A percentile compares a stretch with the other conserved stretches of the same genome.
phyloP scores from a whole-genome alignment of 192 early-diverging fungal genomes.

The Chytriomyces sp. region DNA sequence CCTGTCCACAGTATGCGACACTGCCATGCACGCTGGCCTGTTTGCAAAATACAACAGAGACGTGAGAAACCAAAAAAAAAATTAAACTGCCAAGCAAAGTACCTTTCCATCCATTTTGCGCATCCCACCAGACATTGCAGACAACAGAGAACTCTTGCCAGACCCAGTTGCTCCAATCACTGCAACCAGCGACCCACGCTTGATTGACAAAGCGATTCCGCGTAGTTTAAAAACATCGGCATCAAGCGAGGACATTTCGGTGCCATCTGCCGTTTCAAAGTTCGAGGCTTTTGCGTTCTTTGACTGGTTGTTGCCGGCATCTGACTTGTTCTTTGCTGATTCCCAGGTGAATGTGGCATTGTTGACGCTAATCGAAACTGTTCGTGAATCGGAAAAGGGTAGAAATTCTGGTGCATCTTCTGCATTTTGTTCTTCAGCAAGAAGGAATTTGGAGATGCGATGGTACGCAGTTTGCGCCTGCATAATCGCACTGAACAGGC shows the following conservation, averaged over 20 bases:
- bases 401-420: slow-evolving; percentile 1
- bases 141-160: slow-evolving; percentile 49
- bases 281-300: too few species aligned
- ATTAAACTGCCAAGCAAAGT: neutral
- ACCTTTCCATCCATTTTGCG: slow-evolving; percentile 26
- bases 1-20: slow-evolving; percentile 39
- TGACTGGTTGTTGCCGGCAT: neutral
- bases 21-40: slow-evolving; percentile 31
- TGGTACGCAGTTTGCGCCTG: slow-evolving; percentile 28
- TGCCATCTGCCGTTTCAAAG: neutral
- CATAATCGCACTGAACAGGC: slow-evolving; percentile 9
- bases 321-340: neutral
- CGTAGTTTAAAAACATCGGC: slow-evolving; percentile 11
- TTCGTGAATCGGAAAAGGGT: neutral
- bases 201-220: slow-evolving; percentile 1
- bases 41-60: neutral
- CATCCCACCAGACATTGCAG: slow-evolving; percentile 48
- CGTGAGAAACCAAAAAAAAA: neutral
- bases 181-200: slow-evolving; percentile 20
- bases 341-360: slow-evolving; percentile 34
- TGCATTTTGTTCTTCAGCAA: slow-evolving; percentile 33
- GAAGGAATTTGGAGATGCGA: slow-evolving; percentile 34
- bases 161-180: slow-evolving; percentile 38
- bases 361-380: neutral
- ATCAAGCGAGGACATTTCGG: neutral